phyloP scores from a whole-genome alignment of 768 basidiomycete species.

The Psilocybe subaeruginosa region DNA sequence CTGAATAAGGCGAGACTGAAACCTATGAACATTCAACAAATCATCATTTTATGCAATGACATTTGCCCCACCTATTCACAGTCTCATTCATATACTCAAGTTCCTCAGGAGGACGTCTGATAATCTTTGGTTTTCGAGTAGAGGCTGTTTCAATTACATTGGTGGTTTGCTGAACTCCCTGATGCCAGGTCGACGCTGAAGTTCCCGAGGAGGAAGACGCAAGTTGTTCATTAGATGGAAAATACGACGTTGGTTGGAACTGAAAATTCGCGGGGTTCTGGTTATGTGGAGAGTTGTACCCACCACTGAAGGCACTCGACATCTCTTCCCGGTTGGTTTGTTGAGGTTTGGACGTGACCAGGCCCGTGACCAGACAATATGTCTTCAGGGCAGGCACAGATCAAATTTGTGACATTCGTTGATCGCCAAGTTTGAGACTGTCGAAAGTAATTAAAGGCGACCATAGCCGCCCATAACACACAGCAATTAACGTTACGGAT shows the following conservation, averaged over 20 bases:
- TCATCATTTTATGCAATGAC: background rate
- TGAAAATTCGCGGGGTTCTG: conserved; percentile 22
- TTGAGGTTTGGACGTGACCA: conserved; percentile 37
- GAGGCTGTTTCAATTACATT: conserved; percentile 11
- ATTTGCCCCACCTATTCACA: conserved; percentile 42
- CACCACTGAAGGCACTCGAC: conserved; percentile 41
- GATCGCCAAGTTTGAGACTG: too few relatives aligned
- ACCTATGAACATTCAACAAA: conserved; percentile 36
- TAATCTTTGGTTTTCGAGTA: conserved; percentile 10
- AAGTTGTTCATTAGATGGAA: conserved; percentile 25
- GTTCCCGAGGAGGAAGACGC: conserved; percentile 26
- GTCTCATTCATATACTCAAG: conserved; percentile 47
- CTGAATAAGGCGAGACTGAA: conserved; percentile 54
- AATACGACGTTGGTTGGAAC: conserved; percentile 7
- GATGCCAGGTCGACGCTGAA: conserved; percentile 29
- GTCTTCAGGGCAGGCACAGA: conserved; percentile 40
- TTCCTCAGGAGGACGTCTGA: conserved; percentile 53
- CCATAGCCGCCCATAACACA: too few relatives aligned
- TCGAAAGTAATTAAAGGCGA: too few relatives aligned
- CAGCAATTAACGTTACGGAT: too few relatives aligned
- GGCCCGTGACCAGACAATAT: conserved; percentile 38
- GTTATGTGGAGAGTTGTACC: conserved; percentile 32
- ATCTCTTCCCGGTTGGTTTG: conserved; percentile 42
- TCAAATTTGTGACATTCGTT: too few relatives aligned
- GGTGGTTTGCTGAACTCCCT: conserved; percentile 7